Conservation (phyloP, 805 yeast species). For the Cyberlindnera saturnus region DNA sequence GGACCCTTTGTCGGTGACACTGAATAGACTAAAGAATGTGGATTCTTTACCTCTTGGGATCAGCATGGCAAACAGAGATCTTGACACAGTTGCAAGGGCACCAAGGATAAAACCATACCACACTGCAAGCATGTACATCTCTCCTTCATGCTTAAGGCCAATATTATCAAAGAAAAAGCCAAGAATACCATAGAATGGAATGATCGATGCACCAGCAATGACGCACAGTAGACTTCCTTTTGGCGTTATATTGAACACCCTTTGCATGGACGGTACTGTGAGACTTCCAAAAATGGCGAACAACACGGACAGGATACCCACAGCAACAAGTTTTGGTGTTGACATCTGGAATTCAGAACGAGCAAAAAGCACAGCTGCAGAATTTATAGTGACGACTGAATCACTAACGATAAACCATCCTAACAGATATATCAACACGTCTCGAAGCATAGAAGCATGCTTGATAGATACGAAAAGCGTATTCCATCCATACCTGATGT, state of each 20-base stretch:
- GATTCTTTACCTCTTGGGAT: constrained; percentile 74
- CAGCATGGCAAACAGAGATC: constrained; percentile 61
- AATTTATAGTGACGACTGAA: constrained; percentile 70
- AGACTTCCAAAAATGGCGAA: constrained; percentile 67
- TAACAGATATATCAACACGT: constrained; percentile 56
- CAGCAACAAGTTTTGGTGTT: constrained; percentile 55
- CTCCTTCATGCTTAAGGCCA: constrained; percentile 59
- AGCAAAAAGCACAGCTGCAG: constrained; percentile 74
- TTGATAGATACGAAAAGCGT: constrained; percentile 49
- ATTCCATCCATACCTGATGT: constrained; percentile 55
- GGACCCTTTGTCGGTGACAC: constrained; percentile 78
- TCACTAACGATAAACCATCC: constrained; percentile 80
- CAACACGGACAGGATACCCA: constrained; percentile 61
- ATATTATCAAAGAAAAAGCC: constrained; percentile 52
- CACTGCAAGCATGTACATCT: constrained; percentile 61
- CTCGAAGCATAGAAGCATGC: constrained; percentile 54
- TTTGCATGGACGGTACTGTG: constrained; percentile 40
- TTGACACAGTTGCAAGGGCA: constrained; percentile 61
- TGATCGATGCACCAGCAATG: constrained; percentile 54
- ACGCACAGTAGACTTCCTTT: constrained; percentile 44
- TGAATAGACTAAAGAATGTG: constrained; percentile 67
- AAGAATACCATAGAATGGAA: constrained; percentile 65
- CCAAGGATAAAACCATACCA: constrained; percentile 79
- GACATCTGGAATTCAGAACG: constrained; percentile 64
- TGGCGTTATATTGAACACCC: constrained; percentile 35